Evolutionary conservation across 805 yeast species (phyloP), one percentile per base, ranked within the genome.

Genomic region (Jamesozyma piceae): DNA sequence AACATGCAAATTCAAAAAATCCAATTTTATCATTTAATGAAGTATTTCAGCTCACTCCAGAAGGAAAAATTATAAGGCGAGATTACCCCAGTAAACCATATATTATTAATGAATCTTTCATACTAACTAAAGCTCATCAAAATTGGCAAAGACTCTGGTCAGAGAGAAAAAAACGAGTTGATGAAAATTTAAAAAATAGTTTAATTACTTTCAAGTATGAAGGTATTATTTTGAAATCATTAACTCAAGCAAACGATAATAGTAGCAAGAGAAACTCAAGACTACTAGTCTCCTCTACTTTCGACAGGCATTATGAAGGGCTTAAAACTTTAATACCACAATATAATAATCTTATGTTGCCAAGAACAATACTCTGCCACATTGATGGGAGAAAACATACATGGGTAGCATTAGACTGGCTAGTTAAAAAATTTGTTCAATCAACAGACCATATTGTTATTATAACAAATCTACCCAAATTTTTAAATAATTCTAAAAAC

Each of bases 371-470:
- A 5, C 54, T 82, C 55, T 77, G 80, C 26, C 82, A 82, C 55
- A 67, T 83, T 22, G 69, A 78, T 48, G 94, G 86, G 1, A 65
- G 89, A 45, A 69, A 65, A 41, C 90, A 83, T 61, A 80, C 92
- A 0, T 83, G 94, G 94, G 85, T 81, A 6, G 78, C 87, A 1
- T 58, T 83, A 30, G 94, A 83, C 56, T 83, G 84, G 81, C 64
- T 74, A 19, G 6, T 63, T 80, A 43, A 65, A 67, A 35, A 64
- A 66, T 34, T 61, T 78, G 9, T 58, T 78, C n/a, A 32, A 5
- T 3, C 31, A 3, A 84, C 86, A 8, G 94, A 83, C 57, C 71
- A 77, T 9, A 60, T 83, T 4, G 73, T 82, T 4, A 71, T 83
- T 4, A 71, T 77, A 9, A 70, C 87, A 2, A 60, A 57, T 37